These are phyloP conservation scores for Chlamydomonas sphaeroides DNA, from an alignment of 139 green algal genomes.

Conservation along the genomic window DNA sequence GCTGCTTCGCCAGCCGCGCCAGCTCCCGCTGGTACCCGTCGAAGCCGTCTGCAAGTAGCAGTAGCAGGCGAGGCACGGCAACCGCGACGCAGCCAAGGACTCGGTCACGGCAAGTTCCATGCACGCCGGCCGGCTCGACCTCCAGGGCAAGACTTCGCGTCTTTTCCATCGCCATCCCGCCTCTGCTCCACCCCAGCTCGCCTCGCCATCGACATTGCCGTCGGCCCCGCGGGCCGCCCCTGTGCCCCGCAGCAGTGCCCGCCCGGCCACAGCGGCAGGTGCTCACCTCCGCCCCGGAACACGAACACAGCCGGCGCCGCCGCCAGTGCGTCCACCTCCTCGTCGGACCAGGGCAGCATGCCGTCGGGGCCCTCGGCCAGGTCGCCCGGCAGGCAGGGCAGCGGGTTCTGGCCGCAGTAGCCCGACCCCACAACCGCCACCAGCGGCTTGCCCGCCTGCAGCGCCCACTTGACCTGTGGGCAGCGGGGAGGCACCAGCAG, in stretches of 20 bases:
- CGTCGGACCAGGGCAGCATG: background rate
- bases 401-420: constrained; percentile 26
- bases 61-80: too few relatives aligned
- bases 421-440: constrained; percentile 5
- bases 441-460: constrained; percentile 20
- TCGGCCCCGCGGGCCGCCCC: too few relatives aligned
- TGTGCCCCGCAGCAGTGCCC: too few relatives aligned
- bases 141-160: too few relatives aligned
- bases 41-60: constrained; percentile 35
- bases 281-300: constrained; percentile 23
- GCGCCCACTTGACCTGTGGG: constrained; percentile 13
- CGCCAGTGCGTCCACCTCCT: constrained; percentile 16
- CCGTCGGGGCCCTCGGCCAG: background rate
- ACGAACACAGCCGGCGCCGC: background rate
- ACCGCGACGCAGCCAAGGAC: too few relatives aligned
- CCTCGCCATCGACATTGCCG: too few relatives aligned
- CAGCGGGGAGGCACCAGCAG: too few relatives aligned
- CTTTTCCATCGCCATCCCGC: too few relatives aligned
- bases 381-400: background rate
- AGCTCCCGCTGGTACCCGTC: constrained; percentile 34
- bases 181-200: too few relatives aligned
- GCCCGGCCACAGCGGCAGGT: too few relatives aligned
- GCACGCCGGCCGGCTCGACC: too few relatives aligned
- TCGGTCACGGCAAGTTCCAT: too few relatives aligned
- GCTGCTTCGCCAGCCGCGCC: background rate